These are phyloP conservation scores for Pythium coloratum DNA, from an alignment of 352 stramenopile species.

Conservation along the genomic window DNA sequence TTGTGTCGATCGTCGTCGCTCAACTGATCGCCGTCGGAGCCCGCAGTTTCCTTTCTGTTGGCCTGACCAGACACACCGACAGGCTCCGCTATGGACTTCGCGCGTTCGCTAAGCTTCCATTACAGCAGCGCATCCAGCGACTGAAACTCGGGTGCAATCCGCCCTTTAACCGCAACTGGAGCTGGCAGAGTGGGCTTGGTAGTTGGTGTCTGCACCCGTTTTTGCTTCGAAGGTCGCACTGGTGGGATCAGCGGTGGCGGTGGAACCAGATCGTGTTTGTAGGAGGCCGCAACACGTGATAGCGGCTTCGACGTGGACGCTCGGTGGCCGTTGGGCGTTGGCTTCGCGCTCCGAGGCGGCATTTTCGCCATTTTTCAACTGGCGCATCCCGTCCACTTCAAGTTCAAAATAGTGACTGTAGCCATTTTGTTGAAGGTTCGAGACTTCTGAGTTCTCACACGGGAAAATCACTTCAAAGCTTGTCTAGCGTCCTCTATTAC, in stretches of 20 bases:
- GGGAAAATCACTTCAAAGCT: no score
- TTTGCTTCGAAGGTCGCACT: background rate
- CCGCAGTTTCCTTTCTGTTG: background rate
- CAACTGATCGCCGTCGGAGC: background rate
- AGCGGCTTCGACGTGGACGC: background rate
- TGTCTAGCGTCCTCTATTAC: no score
- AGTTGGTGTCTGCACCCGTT: background rate
- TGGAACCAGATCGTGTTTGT: background rate
- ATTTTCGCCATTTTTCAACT: background rate
- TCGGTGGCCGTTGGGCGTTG: background rate
- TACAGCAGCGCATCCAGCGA: background rate
- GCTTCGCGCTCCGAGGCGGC: background rate
- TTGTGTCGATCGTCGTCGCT: background rate
- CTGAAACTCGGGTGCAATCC: background rate
- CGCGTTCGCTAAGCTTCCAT: background rate
- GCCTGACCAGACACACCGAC: background rate
- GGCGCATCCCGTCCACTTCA: background rate
- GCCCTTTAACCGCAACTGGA: background rate
- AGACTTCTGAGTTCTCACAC: no score
- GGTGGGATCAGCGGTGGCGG: background rate
- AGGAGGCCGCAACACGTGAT: background rate
- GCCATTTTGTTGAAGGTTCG: background rate
- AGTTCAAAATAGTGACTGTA: conserved; percentile 2
- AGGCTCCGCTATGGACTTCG: background rate
- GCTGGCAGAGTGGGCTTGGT: background rate